These are phyloP conservation scores for Coleophoma crateriformis DNA, from an alignment of 2,329 filamentous ascomycete genomes.

Conservation along the genomic window DNA sequence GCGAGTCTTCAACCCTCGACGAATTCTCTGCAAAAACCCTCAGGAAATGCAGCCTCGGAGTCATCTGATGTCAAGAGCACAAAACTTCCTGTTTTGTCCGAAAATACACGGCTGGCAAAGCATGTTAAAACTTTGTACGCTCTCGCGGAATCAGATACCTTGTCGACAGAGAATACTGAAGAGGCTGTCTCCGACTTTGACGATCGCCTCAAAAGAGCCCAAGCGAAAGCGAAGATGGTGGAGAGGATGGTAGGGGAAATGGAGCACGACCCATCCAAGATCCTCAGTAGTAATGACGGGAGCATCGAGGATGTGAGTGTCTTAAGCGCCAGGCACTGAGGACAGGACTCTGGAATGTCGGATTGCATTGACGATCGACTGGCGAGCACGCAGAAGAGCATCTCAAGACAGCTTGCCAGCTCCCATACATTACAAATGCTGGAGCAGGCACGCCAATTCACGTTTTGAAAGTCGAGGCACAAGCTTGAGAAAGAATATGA, in stretches of 20 bases:
- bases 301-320: conserved; percentile 42
- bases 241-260: conserved; percentile 59
- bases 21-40: not conserved
- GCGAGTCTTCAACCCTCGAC: conserved; percentile 19
- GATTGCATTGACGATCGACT: too few species aligned
- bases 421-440: too few species aligned
- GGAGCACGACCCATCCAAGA: conserved; percentile 4
- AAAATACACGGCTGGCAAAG: conserved; percentile 64
- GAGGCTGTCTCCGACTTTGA: conserved; percentile 90
- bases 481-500: too few species aligned
- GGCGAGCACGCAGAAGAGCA: too few species aligned
- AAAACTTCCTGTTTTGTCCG: conserved; percentile 38
- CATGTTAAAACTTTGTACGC: conserved; percentile 72
- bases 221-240: conserved; percentile 79
- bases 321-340: conserved; percentile 27
- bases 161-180: conserved; percentile 79
- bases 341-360: not conserved
- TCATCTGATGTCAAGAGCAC: not conserved
- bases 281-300: conserved; percentile 23
- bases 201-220: conserved; percentile 76
- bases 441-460: too few species aligned
- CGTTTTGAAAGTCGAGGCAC: too few species aligned
- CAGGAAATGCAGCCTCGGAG: not conserved
- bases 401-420: too few species aligned
- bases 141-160: conserved; percentile 70